These are phyloP conservation scores for Leishmania martiniquensis DNA, from an alignment of 208 protist species.

Conservation along the genomic window DNA sequence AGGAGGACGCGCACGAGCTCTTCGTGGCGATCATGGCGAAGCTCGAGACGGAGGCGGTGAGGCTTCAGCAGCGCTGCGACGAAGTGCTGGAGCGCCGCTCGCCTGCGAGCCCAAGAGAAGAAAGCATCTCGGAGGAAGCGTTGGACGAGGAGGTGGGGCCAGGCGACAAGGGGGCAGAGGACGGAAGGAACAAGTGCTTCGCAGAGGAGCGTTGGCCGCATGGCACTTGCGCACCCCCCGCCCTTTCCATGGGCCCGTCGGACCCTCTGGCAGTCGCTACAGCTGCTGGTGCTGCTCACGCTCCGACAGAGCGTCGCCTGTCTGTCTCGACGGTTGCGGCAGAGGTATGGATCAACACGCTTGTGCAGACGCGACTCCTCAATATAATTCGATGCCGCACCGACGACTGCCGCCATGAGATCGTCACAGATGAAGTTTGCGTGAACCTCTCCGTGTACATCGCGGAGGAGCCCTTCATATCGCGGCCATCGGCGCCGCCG, in stretches of 20 bases:
- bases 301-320: not conserved
- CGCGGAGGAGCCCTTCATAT: slow-evolving; percentile 8
- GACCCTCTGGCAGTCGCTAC: not conserved
- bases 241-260: not conserved
- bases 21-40: slow-evolving; percentile 62
- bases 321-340: slow-evolving; percentile 18
- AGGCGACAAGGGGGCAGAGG: not conserved
- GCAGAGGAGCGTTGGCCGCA: not conserved
- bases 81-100: slow-evolving; percentile 5
- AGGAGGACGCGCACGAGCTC: slow-evolving; percentile 89
- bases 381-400: slow-evolving; percentile 81
- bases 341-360: slow-evolving; percentile 66
- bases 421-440: slow-evolving; percentile 72
- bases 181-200: not conserved
- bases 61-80: slow-evolving; percentile 33
- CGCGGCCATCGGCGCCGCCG: not conserved
- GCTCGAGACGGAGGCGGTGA: slow-evolving; percentile 71
- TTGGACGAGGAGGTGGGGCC: not conserved
- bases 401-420: slow-evolving; percentile 65
- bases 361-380: slow-evolving; percentile 69
- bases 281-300: not conserved
- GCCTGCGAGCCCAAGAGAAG: not conserved
- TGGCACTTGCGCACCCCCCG: not conserved
- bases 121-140: not conserved
- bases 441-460: slow-evolving; percentile 65